Base-by-base conservation (phyloP, 2,329 filamentous ascomycete genomes). In the Leptosphaerulina australis region DNA sequence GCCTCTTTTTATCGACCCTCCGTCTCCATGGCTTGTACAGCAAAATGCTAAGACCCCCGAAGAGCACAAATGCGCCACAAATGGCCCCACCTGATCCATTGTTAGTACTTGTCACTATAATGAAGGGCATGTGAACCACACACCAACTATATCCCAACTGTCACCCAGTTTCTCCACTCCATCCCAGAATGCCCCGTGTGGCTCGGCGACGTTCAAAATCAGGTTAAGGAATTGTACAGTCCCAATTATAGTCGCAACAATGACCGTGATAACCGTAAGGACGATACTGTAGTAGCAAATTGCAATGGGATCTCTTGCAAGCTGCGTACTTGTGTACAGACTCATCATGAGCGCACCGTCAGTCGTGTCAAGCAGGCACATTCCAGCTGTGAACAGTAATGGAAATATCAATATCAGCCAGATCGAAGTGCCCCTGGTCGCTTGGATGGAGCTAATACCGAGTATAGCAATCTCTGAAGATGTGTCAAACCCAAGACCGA, bases 361-460 rank as follows among this genome's bases (percentile, higher is more conserved):
- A 0, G 87, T 88, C 0, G 92, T 97, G 73, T 97, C 94, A 5
- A 97, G 79, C 17, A 97, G 81, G 71, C 92, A 97, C 94, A 99
- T 97, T 50, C 91, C 94, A 0, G 88, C 90, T 0, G 93, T 97
- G 66, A 97, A 97, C 0, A 97, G 77, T 1, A 93, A 72, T 0
- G 94, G 94, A 50, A 97, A 96, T 41, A 99, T 87, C 24, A 97
- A 73, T 53, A 97, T 97, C 11, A 97, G 77, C 94, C 94, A 99
- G 52, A 97, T 87, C 24, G 86, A 90, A 0, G 91, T 97, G 1
- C 93, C 93, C 53, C 88, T 81, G 0, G 91, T 86, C 0, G 88
- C 92, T 64, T 97, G 88, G 1, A 99, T 85, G 22, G 88, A 91
- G 0, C 90, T 88, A 56, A 97, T 96, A 0, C 93, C 94, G 0